Conservation (phyloP, 805 yeast genomes). For the Torulaspora indica region DNA sequence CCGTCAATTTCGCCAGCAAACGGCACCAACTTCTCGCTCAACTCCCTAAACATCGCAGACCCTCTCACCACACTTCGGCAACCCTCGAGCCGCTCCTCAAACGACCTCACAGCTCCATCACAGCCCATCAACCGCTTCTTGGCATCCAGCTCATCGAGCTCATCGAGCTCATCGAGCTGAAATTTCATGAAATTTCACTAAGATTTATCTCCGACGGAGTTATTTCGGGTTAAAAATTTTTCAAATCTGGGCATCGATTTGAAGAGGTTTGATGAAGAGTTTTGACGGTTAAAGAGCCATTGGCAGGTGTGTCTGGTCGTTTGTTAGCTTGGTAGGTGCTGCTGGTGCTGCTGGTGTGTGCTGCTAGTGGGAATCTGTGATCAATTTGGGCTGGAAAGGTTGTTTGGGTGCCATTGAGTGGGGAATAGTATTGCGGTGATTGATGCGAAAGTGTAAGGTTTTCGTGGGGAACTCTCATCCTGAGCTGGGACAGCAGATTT, state of each 20-base stretch:
- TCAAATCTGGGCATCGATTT: constrained; percentile 1
- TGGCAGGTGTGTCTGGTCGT: no score
- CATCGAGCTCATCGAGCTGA: neutral
- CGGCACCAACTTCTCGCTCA: constrained; percentile 20
- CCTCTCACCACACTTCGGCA: constrained; percentile 24
- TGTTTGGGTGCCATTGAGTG: no score
- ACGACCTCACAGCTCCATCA: neutral
- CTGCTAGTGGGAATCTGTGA: no score
- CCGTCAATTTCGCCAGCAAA: constrained; percentile 14
- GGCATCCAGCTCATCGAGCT: neutral
- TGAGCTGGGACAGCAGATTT: constrained; percentile 83
- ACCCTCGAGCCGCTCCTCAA: constrained; percentile 13
- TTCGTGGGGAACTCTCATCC: constrained; percentile 97
- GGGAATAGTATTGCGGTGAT: no score
- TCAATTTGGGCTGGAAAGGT: no score
- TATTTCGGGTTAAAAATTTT: constrained; percentile 1
- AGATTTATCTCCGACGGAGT: constrained; percentile 7
- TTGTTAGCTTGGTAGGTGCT: no score
- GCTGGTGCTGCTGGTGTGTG: no score
- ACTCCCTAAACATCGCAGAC: constrained; percentile 32
- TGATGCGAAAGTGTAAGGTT: constrained; percentile 94
- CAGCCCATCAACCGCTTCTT: neutral
- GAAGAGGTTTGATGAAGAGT: neutral
- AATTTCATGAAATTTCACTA: neutral
- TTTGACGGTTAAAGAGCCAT: constrained; percentile 1